phyloP scores from a whole-genome alignment of 768 basidiomycete genomes.

The Panus rudis region DNA sequence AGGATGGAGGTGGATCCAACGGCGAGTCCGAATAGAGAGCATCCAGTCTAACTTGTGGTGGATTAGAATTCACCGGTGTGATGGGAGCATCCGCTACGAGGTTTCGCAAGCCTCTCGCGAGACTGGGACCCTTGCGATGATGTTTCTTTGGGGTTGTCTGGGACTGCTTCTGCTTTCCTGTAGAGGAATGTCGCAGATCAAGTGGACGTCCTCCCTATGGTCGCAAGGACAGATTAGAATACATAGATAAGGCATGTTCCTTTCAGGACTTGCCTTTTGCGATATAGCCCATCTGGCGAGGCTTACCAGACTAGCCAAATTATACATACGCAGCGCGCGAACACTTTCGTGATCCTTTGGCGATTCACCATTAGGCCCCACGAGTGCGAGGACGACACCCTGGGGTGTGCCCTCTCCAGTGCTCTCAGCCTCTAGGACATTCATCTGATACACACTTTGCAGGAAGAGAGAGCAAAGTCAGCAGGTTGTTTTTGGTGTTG shows the following conservation, averaged over 20 bases:
- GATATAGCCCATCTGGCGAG: slow-evolving; percentile 69
- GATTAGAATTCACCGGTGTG: slow-evolving; percentile 12
- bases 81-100: slow-evolving; percentile 42
- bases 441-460: slow-evolving; percentile 71
- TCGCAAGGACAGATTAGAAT: background rate
- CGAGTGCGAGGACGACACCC: slow-evolving; percentile 72
- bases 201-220: slow-evolving; percentile 56
- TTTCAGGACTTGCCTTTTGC: slow-evolving; percentile 43
- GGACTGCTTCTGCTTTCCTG: slow-evolving; percentile 43
- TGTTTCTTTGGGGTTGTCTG: slow-evolving; percentile 36
- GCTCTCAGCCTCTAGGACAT: slow-evolving; percentile 57
- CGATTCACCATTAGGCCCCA: slow-evolving; percentile 54
- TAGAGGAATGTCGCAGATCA: slow-evolving; percentile 45
- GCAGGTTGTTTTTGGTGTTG: background rate
- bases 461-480: background rate
- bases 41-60: background rate
- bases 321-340: slow-evolving; percentile 74
- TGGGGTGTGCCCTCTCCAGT: slow-evolving; percentile 53
- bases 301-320: slow-evolving; percentile 63
- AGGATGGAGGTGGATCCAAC: slow-evolving; percentile 43
- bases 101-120: slow-evolving; percentile 58
- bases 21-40: slow-evolving; percentile 19
- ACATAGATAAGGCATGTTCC: no score
- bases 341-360: slow-evolving; percentile 49
- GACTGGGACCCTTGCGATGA: slow-evolving; percentile 47